A percentile compares a stretch with the other conserved stretches of the same genome.
phyloP scores from a whole-genome alignment of 495 filamentous ascomycete genomes.

The Glonium stellatum region DNA sequence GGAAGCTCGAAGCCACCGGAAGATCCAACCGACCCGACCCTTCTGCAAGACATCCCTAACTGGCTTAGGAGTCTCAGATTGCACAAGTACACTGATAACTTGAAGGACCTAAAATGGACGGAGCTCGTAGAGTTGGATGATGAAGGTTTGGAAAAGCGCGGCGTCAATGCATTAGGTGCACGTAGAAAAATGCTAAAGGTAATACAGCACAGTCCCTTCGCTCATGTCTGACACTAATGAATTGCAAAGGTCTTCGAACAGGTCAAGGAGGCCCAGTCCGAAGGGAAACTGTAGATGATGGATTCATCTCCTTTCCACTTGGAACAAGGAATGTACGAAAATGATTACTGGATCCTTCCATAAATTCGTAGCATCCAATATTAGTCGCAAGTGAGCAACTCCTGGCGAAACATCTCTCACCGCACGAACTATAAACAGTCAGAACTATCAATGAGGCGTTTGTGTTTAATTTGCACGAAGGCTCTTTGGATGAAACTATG shows the following conservation, averaged over 20 bases:
- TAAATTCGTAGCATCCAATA: slow-evolving; percentile 9
- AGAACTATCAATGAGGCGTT: not conserved
- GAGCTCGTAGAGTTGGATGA: slow-evolving; percentile 89
- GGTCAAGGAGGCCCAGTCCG: slow-evolving; percentile 60
- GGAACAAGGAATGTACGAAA: not conserved
- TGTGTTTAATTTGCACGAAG: slow-evolving; percentile 4
- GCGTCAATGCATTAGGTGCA: slow-evolving; percentile 91
- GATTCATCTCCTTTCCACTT: not conserved
- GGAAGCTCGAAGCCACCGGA: slow-evolving; percentile 97
- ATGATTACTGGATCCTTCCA: not conserved
- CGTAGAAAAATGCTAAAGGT: slow-evolving; percentile 98
- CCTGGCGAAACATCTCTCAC: not conserved
- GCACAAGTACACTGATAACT: slow-evolving; percentile 97
- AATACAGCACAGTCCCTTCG: slow-evolving; percentile 26
- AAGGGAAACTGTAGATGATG: slow-evolving; percentile 30
- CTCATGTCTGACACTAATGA: slow-evolving; percentile 9
- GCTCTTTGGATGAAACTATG: not conserved
- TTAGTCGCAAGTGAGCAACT: not conserved
- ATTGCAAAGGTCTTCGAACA: slow-evolving; percentile 43
- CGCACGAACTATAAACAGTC: not conserved
- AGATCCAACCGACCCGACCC: slow-evolving; percentile 84
- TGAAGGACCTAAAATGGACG: slow-evolving; percentile 96
- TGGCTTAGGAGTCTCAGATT: slow-evolving; percentile 92
- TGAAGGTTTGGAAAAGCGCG: slow-evolving; percentile 83
- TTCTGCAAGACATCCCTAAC: slow-evolving; percentile 90